A percentile compares a stretch with the other conserved stretches of the same genome.
phyloP scores from a whole-genome alignment of 306 rosid genomes.

The Trifolium subterraneum region DNA sequence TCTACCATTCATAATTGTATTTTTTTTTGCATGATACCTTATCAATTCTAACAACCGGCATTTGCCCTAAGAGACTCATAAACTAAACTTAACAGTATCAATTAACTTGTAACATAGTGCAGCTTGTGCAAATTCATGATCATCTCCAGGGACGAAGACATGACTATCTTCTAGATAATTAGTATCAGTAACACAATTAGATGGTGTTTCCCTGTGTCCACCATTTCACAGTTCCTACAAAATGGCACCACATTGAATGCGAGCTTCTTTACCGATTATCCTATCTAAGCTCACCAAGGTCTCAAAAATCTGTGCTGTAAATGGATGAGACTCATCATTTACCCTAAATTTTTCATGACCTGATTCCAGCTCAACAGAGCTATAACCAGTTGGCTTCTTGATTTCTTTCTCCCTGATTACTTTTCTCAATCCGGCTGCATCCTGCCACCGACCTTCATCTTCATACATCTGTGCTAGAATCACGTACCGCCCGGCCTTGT shows the following conservation, averaged over 20 bases:
- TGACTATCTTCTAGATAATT: background rate
- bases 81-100: background rate
- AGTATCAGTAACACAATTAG: background rate
- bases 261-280: conserved; percentile 49
- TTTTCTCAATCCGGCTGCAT: conserved; percentile 76
- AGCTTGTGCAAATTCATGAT: conserved; percentile 6
- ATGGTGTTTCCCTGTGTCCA: conserved; percentile 12
- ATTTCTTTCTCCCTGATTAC: conserved; percentile 66
- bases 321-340: conserved; percentile 66
- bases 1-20: background rate
- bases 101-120: background rate
- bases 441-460: conserved; percentile 70
- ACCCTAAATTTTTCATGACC: conserved; percentile 58
- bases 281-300: conserved; percentile 56
- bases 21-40: background rate
- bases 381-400: conserved; percentile 69
- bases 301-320: conserved; percentile 54
- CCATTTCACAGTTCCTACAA: conserved; percentile 22
- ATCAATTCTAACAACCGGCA: background rate
- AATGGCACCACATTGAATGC: conserved; percentile 19
- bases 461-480: conserved; percentile 78
- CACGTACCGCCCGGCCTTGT: conserved; percentile 65
- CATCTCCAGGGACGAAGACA: background rate
- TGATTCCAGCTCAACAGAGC: conserved; percentile 73
- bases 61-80: background rate